Evolutionary conservation across 2,329 filamentous ascomycete genomes (phyloP).

Genomic region (Chrysoporthe austroafricana): DNA sequence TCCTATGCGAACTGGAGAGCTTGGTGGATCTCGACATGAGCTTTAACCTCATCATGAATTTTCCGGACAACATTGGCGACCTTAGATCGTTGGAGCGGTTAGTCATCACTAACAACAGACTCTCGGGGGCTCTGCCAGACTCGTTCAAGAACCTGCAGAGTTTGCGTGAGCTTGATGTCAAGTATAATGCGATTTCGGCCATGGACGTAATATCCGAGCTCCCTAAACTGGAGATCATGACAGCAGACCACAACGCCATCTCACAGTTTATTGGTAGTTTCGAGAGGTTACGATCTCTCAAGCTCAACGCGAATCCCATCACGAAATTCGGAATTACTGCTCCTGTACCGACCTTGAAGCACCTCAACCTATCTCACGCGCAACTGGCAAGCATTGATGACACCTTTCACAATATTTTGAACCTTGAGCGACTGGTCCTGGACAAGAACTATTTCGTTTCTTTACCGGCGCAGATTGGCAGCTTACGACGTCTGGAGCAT

Average conservation of each 20-base stretch:
- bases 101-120: slow-evolving; percentile 92
- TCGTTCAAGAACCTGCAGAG: slow-evolving; percentile 74
- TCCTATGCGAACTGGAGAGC: slow-evolving; percentile 79
- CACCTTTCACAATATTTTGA: slow-evolving; percentile 84
- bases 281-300: slow-evolving; percentile 77
- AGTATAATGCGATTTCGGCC: slow-evolving; percentile 86
- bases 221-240: slow-evolving; percentile 84
- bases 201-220: slow-evolving; percentile 87
- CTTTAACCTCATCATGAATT: slow-evolving; percentile 83
- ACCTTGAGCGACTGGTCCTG: slow-evolving; percentile 83
- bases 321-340: slow-evolving; percentile 86
- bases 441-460: slow-evolving; percentile 97
- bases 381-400: slow-evolving; percentile 91
- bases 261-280: slow-evolving; percentile 92
- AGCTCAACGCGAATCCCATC: slow-evolving; percentile 92
- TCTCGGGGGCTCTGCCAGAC: slow-evolving; percentile 74
- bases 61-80: slow-evolving; percentile 79
- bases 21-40: slow-evolving; percentile 94
- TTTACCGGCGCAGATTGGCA: slow-evolving; percentile 82
- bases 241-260: slow-evolving; percentile 90
- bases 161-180: slow-evolving; percentile 88
- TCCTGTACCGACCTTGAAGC: slow-evolving; percentile 79
- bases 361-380: slow-evolving; percentile 86
- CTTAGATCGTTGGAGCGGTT: slow-evolving; percentile 82
- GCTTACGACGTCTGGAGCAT: slow-evolving; percentile 80